Evolutionary conservation across 306 rosid genomes (phyloP), one percentile per base, ranked within the genome.

Genomic region (Ochetophila trinervis): DNA sequence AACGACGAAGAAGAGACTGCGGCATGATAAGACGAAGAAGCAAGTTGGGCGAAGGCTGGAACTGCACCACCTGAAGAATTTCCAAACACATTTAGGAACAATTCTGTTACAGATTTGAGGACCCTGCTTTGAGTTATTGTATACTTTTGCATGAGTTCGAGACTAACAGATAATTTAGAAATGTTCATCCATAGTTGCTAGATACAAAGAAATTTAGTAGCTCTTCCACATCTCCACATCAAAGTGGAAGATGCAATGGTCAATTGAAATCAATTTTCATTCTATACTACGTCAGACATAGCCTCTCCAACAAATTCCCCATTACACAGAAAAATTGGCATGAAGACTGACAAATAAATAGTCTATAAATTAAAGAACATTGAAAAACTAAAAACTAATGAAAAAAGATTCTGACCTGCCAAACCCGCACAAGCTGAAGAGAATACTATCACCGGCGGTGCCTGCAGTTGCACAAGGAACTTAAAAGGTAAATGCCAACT

Each of bases 371-470:
- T n/a, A 13, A 13, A 53, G 17, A 3, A 7, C 2, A 13, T 24
- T 2, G 4, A 19, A 16, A 21, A 1, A 30, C 44, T 2, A 49
- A 48, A 48, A 47, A 16, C 9, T 6, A 24, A 48, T 45, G 15
- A 47, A 35, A 21, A 62, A 12, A 74, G 47, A 72, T 17, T 49
- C 70, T 66, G 27, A 88, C 96, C 96, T 78, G 95, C 85, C 70
- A 89, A 69, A 67, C 96, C 96, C 16, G 98, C 98, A 66, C 91
- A 92, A 65, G 88, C 87, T 20, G 96, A 92, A 78, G 98, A 92
- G 78, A 89, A 87, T 65, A 92, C 80, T 30, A 89, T 76, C 84
- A 92, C 96, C 12, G 98, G 98, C 0, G 98, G 98, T 65, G 98
- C 84, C 96, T 92, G 88, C 81, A 86, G 62, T 61, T 76, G 50